Percentiles rank a stretch among this genome's conserved stretches.
These are phyloP conservation scores for Beauveria medogensis DNA, from an alignment of 2,329 filamentous ascomycete species.

Conservation along the genomic window DNA sequence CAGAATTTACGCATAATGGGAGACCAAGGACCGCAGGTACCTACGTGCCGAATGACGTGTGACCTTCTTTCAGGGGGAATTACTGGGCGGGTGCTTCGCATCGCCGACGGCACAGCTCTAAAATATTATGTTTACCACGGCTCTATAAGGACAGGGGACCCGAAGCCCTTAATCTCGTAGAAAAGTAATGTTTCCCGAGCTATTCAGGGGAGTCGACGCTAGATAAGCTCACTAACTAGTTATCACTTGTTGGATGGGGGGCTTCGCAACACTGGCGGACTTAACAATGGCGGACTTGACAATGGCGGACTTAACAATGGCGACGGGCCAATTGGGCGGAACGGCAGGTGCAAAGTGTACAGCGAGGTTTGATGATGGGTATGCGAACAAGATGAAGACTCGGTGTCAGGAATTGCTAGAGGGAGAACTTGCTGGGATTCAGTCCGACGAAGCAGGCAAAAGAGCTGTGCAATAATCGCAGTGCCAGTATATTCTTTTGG, in stretches of 20 bases:
- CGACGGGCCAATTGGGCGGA: neutral
- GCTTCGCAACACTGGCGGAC: neutral
- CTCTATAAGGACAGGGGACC: constrained; percentile 4
- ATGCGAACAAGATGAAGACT: neutral
- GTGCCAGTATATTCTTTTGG: too few relatives aligned
- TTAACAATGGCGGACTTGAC: neutral
- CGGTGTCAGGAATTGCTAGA: neutral
- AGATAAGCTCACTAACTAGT: neutral
- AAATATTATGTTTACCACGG: neutral
- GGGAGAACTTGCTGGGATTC: neutral
- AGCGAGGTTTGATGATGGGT: neutral
- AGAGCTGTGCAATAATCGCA: too few relatives aligned
- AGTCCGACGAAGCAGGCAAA: neutral
- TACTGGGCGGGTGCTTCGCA: too few relatives aligned
- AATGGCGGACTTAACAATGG: neutral
- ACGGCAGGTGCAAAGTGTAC: neutral
- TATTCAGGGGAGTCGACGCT: neutral
- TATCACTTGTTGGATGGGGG: neutral
- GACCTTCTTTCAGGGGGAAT: too few relatives aligned
- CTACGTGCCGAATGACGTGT: too few relatives aligned
- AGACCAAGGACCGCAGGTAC: too few relatives aligned
- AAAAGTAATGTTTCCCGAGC: neutral
- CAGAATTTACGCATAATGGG: too few relatives aligned
- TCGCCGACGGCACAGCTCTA: too few relatives aligned
- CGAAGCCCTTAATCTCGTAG: neutral